Percentiles rank a stretch among this genome's conserved stretches.
Conservation (phyloP, 164 flowering plant species). For the Warburgia ugandensis region DNA sequence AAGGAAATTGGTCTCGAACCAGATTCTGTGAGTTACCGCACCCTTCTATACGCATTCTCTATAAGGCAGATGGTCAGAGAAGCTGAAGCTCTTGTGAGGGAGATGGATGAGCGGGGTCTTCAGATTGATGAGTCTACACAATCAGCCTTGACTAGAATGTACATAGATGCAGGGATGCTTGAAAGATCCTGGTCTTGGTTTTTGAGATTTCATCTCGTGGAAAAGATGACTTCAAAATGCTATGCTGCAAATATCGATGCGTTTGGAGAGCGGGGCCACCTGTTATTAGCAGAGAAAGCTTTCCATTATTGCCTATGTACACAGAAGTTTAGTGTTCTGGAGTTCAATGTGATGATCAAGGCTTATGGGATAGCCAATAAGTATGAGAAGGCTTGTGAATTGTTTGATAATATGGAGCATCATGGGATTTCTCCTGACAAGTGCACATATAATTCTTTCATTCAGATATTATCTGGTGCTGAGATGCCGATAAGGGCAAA, state of each 20-base stretch:
- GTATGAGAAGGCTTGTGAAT: conserved; percentile 54
- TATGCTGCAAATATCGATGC: conserved; percentile 94
- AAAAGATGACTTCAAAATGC: conserved; percentile 76
- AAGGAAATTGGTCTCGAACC: conserved; percentile 59
- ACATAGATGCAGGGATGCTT: conserved; percentile 65
- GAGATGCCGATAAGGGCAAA: conserved; percentile 53
- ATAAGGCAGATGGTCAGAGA: conserved; percentile 69
- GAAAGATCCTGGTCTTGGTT: conserved; percentile 87
- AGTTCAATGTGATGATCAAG: conserved; percentile 92
- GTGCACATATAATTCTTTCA: conserved; percentile 63
- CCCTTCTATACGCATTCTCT: conserved; percentile 78
- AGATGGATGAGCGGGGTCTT: conserved; percentile 66
- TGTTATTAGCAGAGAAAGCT: conserved; percentile 64
- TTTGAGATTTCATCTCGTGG: conserved; percentile 54
- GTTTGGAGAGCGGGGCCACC: conserved; percentile 70
- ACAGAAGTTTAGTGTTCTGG: conserved; percentile 46
- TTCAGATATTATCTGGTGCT: conserved; percentile 67
- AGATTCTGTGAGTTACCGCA: conserved; percentile 74
- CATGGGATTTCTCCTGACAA: conserved; percentile 62
- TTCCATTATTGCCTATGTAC: conserved; percentile 55
- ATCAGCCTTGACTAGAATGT: conserved; percentile 83
- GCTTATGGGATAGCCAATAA: conserved; percentile 72
- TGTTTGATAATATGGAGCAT: conserved; percentile 62
- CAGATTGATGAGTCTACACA: conserved; percentile 85
- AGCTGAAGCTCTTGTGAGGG: conserved; percentile 60